Conservation (phyloP, 2,329 filamentous ascomycete genomes). For the Penicillium olsonii region DNA sequence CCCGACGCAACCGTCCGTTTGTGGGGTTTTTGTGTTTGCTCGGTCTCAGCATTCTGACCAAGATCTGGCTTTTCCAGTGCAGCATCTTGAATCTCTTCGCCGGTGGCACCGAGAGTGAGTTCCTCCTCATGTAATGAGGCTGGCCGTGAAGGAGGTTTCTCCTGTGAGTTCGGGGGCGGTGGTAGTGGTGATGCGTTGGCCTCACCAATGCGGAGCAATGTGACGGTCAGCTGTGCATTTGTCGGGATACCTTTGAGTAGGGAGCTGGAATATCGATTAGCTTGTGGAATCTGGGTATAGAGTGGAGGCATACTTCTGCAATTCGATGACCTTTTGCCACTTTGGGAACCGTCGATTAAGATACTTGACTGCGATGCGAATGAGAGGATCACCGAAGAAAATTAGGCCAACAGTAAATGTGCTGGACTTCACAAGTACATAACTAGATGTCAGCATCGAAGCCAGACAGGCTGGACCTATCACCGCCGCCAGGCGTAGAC, state of each 20-base stretch:
- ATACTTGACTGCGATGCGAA: conserved; percentile 60
- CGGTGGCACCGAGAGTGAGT: conserved; percentile 61
- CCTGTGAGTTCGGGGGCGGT: conserved; percentile 52
- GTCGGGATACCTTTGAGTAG: conserved; percentile 80
- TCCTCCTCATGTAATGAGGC: conserved; percentile 57
- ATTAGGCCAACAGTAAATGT: conserved; percentile 70
- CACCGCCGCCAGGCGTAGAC: conserved; percentile 56
- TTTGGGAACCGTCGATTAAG: conserved; percentile 57
- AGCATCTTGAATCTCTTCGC: conserved; percentile 67
- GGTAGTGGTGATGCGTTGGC: conserved; percentile 77
- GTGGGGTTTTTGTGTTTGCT: not conserved
- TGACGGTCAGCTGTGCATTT: conserved; percentile 80
- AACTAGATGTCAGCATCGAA: conserved; percentile 58
- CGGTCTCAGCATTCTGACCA: conserved; percentile 18
- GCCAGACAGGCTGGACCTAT: conserved; percentile 55
- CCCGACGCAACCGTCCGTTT: conserved; percentile 47
- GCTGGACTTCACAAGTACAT: conserved; percentile 64
- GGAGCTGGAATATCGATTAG: conserved; percentile 50
- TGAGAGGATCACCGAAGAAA: conserved; percentile 79
- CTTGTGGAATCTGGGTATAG: not conserved
- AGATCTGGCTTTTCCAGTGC: conserved; percentile 55
- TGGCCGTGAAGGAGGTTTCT: conserved; percentile 52
- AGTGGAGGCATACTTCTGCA: conserved; percentile 56
- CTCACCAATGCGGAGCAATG: conserved; percentile 78
- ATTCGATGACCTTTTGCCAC: conserved; percentile 74